phyloP scores from a whole-genome alignment of 2,329 filamentous ascomycete genomes.

The Pseudocercospora cruenta region DNA sequence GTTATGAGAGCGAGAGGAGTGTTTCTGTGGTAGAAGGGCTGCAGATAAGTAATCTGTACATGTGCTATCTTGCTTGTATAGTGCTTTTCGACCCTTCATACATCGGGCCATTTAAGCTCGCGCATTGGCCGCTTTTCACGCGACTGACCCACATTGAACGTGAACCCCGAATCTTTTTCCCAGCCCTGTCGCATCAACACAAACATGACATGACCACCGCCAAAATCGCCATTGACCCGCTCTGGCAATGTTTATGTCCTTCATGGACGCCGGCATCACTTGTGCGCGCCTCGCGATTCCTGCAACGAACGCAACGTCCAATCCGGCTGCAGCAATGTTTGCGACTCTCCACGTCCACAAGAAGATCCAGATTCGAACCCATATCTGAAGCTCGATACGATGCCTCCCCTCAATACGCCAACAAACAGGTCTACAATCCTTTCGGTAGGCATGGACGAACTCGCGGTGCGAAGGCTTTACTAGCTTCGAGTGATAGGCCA shows the following conservation, averaged over 20 bases:
- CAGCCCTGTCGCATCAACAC: not conserved
- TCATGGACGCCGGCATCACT: constrained; percentile 38
- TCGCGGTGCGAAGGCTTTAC: not conserved
- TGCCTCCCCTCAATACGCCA: constrained; percentile 13
- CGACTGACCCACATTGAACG: not conserved
- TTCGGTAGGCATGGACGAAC: not conserved
- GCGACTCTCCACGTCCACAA: constrained; percentile 20
- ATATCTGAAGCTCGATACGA: constrained; percentile 3
- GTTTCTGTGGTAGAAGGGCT: constrained; percentile 11
- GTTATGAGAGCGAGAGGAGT: constrained; percentile 17
- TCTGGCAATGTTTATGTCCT: constrained; percentile 68
- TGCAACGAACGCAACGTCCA: constrained; percentile 17
- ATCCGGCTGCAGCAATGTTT: constrained; percentile 23
- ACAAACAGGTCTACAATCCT: not conserved
- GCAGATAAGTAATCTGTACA: not conserved
- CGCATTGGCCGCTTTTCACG: not conserved
- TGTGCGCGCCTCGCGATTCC: constrained; percentile 9
- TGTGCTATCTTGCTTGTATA: not conserved
- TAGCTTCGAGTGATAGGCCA: not conserved
- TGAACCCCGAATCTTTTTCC: not conserved
- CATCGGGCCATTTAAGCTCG: not conserved
- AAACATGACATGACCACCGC: constrained; percentile 39
- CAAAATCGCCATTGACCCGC: constrained; percentile 55
- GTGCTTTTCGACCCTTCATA: not conserved
- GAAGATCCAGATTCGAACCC: not conserved